Percentiles rank a stretch among this genome's conserved stretches.
phyloP scores from a whole-genome alignment of 441 rosid species.

The Bocquillonia castaneifolia region DNA sequence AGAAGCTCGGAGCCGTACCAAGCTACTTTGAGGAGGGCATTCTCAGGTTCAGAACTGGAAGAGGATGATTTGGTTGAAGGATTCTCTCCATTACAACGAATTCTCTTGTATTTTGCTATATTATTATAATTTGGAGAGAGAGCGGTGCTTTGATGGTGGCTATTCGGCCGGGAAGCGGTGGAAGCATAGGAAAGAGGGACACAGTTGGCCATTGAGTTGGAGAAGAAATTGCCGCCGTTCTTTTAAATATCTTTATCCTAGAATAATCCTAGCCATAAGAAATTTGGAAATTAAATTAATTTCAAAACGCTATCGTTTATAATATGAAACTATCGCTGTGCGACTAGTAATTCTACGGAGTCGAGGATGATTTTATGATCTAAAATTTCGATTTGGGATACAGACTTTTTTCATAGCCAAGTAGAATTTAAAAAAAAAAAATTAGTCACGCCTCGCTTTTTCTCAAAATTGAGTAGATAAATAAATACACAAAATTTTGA shows the following conservation, averaged over 20 bases:
- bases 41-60: constrained; percentile 59
- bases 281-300: not conserved
- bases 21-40: constrained; percentile 68
- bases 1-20: constrained; percentile 95
- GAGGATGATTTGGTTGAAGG: constrained; percentile 28
- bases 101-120: constrained; percentile 26
- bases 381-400: too few species aligned
- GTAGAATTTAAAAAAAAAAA: too few species aligned
- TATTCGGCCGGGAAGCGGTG: constrained; percentile 26
- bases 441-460: too few species aligned
- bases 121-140: constrained; percentile 17
- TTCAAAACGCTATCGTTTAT: not conserved
- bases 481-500: too few species aligned
- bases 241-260: constrained; percentile 22
- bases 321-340: too few species aligned
- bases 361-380: too few species aligned
- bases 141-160: constrained; percentile 15
- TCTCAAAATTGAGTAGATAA: too few species aligned
- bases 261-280: constrained; percentile 18
- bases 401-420: too few species aligned
- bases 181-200: constrained; percentile 35
- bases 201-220: constrained; percentile 40
- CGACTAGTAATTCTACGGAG: too few species aligned
- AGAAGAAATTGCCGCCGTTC: not conserved
- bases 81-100: constrained; percentile 38